These are phyloP conservation scores for Kwoniella botswanensis DNA, from an alignment of 768 basidiomycete genomes.

Conservation along the genomic window DNA sequence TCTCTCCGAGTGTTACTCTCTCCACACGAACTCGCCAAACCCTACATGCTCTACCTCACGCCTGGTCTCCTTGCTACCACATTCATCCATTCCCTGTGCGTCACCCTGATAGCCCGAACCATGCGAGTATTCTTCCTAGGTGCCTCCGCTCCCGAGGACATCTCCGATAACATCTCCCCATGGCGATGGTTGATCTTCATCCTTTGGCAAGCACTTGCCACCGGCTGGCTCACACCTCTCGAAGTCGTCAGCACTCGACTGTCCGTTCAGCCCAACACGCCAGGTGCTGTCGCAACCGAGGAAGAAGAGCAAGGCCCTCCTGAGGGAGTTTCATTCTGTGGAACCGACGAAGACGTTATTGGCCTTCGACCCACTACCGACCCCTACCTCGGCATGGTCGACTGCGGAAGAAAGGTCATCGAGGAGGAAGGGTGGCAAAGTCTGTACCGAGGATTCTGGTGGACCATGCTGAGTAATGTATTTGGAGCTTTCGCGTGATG, in stretches of 20 bases:
- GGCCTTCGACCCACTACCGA: slow-evolving; percentile 56
- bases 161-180: slow-evolving; percentile 26
- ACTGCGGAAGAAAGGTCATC: slow-evolving; percentile 54
- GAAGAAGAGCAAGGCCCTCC: slow-evolving; percentile 40
- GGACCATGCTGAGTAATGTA: slow-evolving; percentile 54
- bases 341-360: slow-evolving; percentile 57
- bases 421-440: slow-evolving; percentile 55
- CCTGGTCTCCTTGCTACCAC: slow-evolving; percentile 54
- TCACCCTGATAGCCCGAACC: slow-evolving; percentile 52
- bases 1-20: slow-evolving; percentile 55
- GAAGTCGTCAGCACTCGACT: slow-evolving; percentile 56
- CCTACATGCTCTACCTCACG: slow-evolving; percentile 54
- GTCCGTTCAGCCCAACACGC: slow-evolving; percentile 53
- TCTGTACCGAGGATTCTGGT: slow-evolving; percentile 57
- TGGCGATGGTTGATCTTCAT: slow-evolving; percentile 53
- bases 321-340: slow-evolving; percentile 52
- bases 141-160: slow-evolving; percentile 34
- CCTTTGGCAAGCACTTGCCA: slow-evolving; percentile 54
- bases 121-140: slow-evolving; percentile 45
- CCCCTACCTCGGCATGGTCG: slow-evolving; percentile 54
- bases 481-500: slow-evolving; percentile 37
- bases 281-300: slow-evolving; percentile 24
- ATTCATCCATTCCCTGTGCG: slow-evolving; percentile 51
- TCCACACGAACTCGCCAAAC: slow-evolving; percentile 49
- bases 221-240: slow-evolving; percentile 52